Base-by-base conservation (phyloP, 75 land plant genomes). In the Adiantum capillusveneris region DNA sequence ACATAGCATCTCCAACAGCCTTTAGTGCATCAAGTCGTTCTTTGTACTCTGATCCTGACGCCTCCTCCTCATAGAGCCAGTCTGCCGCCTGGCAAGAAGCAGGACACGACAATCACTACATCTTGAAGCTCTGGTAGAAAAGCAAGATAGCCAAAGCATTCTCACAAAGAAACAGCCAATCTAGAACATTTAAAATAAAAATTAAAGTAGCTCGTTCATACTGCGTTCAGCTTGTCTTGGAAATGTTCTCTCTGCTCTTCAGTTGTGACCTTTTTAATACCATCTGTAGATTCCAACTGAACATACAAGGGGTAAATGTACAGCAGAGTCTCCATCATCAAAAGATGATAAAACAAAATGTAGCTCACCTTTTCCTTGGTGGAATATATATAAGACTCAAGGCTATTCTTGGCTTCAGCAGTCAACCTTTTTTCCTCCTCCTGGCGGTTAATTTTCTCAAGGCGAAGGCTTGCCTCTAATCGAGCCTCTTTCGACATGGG, bases 51-150 rank as follows among this genome's bases (percentile, higher is more conserved):
- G 48, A 66, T 1, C 84, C 95, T 39, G 72, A 60, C 30, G 95
- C 95, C 73, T 85, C 83, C 69, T 92, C 97, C 20, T 94, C 97
- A 79, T 92, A 92, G 11, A 92, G 63, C 97, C 97, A 92, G 22
- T 92, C 97, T 70, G 83, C 90, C 16, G 74, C 97, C 94, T 92
- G 73, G 28, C 57, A 29, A 42, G 44, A 54, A 59, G 25, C 25
- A 19, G 1, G 6, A 29, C 7, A 18, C 11, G 14, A 9, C 18
- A 18, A 7, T 19, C 11, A 51, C n/a, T 7, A 24, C 53, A 6
- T 9, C 17, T 19, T 51, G 11, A 24, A 51, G 11, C 24, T 17
- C 11, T 7, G 24, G 17, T 11, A 51, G 53, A 11, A 9, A 51
- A 51, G 53, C n/a, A n/a, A n/a, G n/a, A n/a, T n/a, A n/a, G n/a